phyloP scores from a whole-genome alignment of 176 grass and related monocot species.

The Oryza longistaminata region DNA sequence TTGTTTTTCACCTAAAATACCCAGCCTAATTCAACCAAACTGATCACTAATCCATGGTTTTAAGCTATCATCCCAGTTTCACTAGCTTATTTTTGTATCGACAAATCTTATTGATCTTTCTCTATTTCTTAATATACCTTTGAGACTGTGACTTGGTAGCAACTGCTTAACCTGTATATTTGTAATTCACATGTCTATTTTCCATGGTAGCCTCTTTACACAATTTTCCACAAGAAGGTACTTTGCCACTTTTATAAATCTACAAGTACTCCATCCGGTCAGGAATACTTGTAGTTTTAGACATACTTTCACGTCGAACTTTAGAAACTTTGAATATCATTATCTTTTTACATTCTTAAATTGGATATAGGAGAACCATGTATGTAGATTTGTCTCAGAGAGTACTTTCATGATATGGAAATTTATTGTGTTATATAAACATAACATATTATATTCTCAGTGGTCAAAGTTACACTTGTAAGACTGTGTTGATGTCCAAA shows the following conservation, averaged over 20 bases:
- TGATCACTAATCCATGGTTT: constrained; percentile 13
- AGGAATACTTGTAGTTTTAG: not conserved
- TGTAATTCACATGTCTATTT: constrained; percentile 23
- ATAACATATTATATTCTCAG: not conserved
- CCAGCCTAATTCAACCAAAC: constrained; percentile 1
- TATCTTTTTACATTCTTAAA: not conserved
- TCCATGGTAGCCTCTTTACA: not conserved
- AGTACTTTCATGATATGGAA: not conserved
- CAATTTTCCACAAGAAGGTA: not conserved
- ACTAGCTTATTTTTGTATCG: not conserved
- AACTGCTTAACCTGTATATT: constrained; percentile 15
- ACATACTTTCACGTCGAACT: not conserved
- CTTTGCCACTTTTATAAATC: constrained; percentile 1
- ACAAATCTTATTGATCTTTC: constrained; percentile 5
- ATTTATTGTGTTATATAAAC: not conserved
- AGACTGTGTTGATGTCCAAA: not conserved
- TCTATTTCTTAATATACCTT: not conserved
- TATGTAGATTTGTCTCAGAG: not conserved
- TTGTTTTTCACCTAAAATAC: not conserved
- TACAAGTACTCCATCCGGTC: not conserved
- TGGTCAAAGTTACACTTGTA: not conserved
- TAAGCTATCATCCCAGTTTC: not conserved
- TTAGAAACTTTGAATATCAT: not conserved
- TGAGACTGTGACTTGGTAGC: constrained; percentile 5
- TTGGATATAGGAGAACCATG: not conserved